A percentile compares a stretch with the other conserved stretches of the same genome.
Evolutionary conservation across 352 stramenopile genomes (phyloP).

Genomic region (Globisporangium perplexum): DNA sequence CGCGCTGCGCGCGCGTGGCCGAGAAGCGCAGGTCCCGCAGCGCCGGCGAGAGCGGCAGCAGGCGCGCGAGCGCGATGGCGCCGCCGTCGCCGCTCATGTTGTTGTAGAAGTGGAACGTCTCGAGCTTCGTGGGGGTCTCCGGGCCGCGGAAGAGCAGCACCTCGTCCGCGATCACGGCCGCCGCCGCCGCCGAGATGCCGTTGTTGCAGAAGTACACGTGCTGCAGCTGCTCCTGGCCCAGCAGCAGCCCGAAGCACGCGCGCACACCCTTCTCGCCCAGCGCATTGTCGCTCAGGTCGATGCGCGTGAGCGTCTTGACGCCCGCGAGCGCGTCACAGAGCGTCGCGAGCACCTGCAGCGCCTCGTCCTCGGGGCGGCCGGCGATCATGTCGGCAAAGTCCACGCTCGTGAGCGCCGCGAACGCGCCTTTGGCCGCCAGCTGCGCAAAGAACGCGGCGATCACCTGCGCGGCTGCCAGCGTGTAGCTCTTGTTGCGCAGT

Average conservation of each 20-base stretch:
- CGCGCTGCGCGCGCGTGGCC: constrained; percentile 83
- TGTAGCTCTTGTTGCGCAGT: constrained; percentile 89
- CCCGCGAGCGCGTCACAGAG: constrained; percentile 64
- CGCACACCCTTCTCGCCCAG: constrained; percentile 93
- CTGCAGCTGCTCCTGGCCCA: constrained; percentile 66
- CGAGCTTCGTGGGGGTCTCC: constrained; percentile 73
- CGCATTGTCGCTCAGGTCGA: constrained; percentile 94
- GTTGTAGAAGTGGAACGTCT: constrained; percentile 96
- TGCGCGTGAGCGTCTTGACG: constrained; percentile 73
- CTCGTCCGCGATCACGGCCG: constrained; percentile 82
- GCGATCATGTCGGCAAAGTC: constrained; percentile 89
- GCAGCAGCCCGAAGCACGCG: constrained; percentile 85
- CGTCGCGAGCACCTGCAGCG: constrained; percentile 74
- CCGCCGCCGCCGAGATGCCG: constrained; percentile 87
- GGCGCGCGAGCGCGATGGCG: constrained; percentile 76
- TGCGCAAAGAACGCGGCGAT: constrained; percentile 66
- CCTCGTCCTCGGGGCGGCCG: constrained; percentile 72
- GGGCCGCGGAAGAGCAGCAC: constrained; percentile 78
- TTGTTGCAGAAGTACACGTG: constrained; percentile 95
- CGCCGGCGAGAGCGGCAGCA: constrained; percentile 81
- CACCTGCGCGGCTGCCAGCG: constrained; percentile 63
- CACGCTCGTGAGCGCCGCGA: constrained; percentile 57
- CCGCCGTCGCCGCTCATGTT: constrained; percentile 96
- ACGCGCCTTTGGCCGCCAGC: constrained; percentile 41
- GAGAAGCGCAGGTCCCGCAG: constrained; percentile 93